phyloP scores from a whole-genome alignment of 2,329 filamentous ascomycete species.

The Penicillium sp. region DNA sequence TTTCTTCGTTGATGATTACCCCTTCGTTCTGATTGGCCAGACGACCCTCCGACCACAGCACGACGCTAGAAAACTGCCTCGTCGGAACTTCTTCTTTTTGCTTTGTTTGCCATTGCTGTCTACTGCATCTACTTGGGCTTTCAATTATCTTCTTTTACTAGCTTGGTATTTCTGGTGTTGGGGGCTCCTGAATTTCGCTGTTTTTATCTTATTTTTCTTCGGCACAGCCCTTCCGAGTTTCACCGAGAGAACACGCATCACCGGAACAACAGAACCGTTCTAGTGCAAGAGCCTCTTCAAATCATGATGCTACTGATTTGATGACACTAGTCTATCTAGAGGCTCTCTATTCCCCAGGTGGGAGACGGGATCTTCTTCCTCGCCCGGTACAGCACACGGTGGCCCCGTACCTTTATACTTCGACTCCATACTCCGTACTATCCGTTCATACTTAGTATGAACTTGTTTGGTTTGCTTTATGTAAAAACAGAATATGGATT shows the following conservation, averaged over 20 bases:
- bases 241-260: slow-evolving; percentile 10
- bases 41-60: slow-evolving; percentile 20
- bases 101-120: background rate
- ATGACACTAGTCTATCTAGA: background rate
- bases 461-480: too few relatives aligned
- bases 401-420: too few relatives aligned
- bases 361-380: background rate
- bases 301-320: background rate
- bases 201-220: background rate
- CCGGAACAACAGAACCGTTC: slow-evolving; percentile 4
- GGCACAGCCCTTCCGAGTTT: slow-evolving; percentile 10
- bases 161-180: too few relatives aligned
- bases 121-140: background rate
- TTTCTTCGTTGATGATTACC: slow-evolving; percentile 40
- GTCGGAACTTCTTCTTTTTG: slow-evolving; percentile 23
- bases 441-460: too few relatives aligned
- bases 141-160: background rate
- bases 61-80: slow-evolving; percentile 39
- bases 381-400: background rate
- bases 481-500: too few relatives aligned
- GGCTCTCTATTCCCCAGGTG: background rate
- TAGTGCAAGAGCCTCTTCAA: background rate
- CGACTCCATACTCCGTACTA: too few relatives aligned
- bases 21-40: slow-evolving; percentile 39
- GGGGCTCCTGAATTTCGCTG: background rate